Conservation (phyloP, 805 yeast genomes). For the Saccharomycopsis sp. region DNA sequence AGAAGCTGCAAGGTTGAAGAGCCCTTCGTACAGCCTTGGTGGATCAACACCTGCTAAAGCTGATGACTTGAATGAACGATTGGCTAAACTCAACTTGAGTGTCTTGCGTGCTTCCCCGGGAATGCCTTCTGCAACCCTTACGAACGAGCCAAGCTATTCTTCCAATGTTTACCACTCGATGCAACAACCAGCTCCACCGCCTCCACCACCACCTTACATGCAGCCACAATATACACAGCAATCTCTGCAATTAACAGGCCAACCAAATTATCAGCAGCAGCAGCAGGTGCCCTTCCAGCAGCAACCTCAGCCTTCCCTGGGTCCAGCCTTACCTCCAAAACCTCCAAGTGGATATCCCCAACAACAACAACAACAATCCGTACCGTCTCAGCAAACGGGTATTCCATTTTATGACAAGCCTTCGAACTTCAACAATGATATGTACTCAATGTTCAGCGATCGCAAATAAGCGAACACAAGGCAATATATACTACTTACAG, state of each 20-base stretch:
- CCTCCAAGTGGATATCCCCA: slow-evolving; percentile 1
- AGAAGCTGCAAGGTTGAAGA: slow-evolving; percentile 22
- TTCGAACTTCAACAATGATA: slow-evolving; percentile 39
- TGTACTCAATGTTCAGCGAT: slow-evolving; percentile 30
- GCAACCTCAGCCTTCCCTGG: not conserved
- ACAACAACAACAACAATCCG: slow-evolving; percentile 22
- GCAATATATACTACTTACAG: not conserved
- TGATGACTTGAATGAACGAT: slow-evolving; percentile 22
- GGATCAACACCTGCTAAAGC: not conserved
- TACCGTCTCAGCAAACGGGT: slow-evolving; percentile 27
- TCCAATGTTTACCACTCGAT: slow-evolving; percentile 24
- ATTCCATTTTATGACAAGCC: slow-evolving; percentile 40
- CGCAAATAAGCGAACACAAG: slow-evolving; percentile 5
- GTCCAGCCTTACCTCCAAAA: slow-evolving; percentile 17
- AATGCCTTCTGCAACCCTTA: slow-evolving; percentile 11
- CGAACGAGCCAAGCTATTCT: slow-evolving; percentile 20
- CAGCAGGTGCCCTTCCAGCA: not conserved
- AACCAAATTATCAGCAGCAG: not conserved
- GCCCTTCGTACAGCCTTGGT: too few relatives aligned
- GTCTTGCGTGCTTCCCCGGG: slow-evolving; percentile 7
- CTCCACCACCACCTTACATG: slow-evolving; percentile 10
- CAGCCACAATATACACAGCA: slow-evolving; percentile 9
- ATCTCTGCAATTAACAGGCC: not conserved
- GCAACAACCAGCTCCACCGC: too few relatives aligned
- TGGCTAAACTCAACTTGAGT: slow-evolving; percentile 21